Conservation (phyloP, 2,329 filamentous ascomycete genomes). For the Fusarium kyushuense region DNA sequence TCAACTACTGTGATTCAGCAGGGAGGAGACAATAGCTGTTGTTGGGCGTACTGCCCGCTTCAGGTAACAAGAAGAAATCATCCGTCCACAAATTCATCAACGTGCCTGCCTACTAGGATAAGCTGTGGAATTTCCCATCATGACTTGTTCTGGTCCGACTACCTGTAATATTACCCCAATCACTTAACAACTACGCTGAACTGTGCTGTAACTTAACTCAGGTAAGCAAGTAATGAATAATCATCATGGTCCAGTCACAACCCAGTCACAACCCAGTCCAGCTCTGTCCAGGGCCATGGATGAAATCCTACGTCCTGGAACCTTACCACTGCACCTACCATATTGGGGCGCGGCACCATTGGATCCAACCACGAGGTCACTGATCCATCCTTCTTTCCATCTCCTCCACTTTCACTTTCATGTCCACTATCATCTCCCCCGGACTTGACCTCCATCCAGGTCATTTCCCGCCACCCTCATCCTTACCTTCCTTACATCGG, state of each 20-base stretch:
- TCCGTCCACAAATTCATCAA: slow-evolving; percentile 1
- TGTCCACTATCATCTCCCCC: slow-evolving; percentile 31
- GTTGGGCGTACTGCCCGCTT: not conserved
- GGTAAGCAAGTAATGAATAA: not conserved
- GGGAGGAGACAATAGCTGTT: not conserved
- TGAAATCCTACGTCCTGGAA: slow-evolving; percentile 17
- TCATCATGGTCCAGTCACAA: slow-evolving; percentile 9
- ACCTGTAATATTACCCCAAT: not conserved
- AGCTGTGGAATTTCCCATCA: slow-evolving; percentile 14
- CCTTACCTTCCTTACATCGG: slow-evolving; percentile 23
- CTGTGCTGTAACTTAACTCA: not conserved
- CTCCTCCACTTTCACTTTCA: slow-evolving; percentile 30
- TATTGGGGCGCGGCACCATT: slow-evolving; percentile 32
- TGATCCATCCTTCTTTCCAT: slow-evolving; percentile 22
- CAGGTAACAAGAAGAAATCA: slow-evolving; percentile 4
- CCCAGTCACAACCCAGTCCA: not conserved
- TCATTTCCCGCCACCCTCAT: slow-evolving; percentile 40
- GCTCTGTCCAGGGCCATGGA: slow-evolving; percentile 8
- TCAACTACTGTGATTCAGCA: not conserved
- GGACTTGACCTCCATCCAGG: slow-evolving; percentile 34
- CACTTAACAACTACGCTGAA: not conserved
- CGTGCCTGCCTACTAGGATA: not conserved
- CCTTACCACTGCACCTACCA: slow-evolving; percentile 33
- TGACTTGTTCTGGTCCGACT: slow-evolving; percentile 20
- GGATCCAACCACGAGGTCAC: slow-evolving; percentile 37